These are phyloP conservation scores for Podosphaera xanthii DNA, from an alignment of 2,329 filamentous ascomycete genomes.

Conservation along the genomic window DNA sequence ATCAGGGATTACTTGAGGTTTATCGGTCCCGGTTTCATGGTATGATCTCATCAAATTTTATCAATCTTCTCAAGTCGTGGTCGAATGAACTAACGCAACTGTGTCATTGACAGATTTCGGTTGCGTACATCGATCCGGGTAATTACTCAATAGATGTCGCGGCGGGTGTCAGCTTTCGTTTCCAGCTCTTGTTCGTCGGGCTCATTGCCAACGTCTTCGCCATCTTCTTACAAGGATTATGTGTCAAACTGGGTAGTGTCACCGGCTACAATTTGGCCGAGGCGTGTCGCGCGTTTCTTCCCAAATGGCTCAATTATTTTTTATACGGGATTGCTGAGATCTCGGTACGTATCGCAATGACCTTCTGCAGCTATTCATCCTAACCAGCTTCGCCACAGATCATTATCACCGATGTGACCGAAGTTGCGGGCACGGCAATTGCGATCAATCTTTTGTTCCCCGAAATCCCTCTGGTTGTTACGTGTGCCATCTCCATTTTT, in stretches of 20 bases:
- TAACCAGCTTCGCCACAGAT: conserved; percentile 1
- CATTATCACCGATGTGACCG: conserved; percentile 9
- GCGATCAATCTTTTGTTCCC: conserved; percentile 40
- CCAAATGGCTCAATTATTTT: background rate
- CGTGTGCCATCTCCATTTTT: conserved; percentile 40
- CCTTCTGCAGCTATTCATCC: too few species aligned
- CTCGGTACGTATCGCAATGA: background rate
- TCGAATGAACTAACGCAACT: background rate
- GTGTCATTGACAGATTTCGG: conserved; percentile 1
- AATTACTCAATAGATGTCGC: conserved; percentile 32
- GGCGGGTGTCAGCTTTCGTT: conserved; percentile 27
- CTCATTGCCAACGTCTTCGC: conserved; percentile 31
- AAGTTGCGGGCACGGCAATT: conserved; percentile 50
- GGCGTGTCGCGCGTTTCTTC: conserved; percentile 2
- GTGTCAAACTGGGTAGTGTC: conserved; percentile 23
- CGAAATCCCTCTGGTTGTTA: conserved; percentile 38
- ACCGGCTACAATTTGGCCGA: conserved; percentile 3
- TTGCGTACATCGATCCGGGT: conserved; percentile 20
- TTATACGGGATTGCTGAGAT: background rate
- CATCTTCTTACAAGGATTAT: conserved; percentile 21
- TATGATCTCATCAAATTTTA: conserved; percentile 2
- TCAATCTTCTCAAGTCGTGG: background rate
- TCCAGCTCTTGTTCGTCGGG: conserved; percentile 29
- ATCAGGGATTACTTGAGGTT: conserved; percentile 18
- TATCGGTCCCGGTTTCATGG: conserved; percentile 25